A percentile compares a stretch with the other conserved stretches of the same genome.
Conservation (phyloP, 352 stramenopile species). For the Phytophthora fragariae region DNA sequence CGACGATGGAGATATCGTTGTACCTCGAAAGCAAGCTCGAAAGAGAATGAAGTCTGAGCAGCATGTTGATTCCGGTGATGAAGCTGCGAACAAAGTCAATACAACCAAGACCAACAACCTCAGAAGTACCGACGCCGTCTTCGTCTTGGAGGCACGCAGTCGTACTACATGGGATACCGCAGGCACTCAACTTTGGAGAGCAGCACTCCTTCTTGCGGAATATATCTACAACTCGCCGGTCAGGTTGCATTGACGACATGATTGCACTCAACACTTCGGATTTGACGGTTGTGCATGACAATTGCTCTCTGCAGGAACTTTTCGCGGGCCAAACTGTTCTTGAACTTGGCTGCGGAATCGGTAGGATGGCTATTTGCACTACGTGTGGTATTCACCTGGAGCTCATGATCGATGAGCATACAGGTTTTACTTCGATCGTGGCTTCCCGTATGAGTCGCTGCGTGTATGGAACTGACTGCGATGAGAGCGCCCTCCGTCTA, state of each 20-base stretch:
- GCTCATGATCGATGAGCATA: background rate
- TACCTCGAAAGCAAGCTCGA: slow-evolving; percentile 29
- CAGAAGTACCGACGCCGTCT: slow-evolving; percentile 14
- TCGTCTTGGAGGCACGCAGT: slow-evolving; percentile 32
- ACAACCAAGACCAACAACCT: background rate
- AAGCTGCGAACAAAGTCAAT: background rate
- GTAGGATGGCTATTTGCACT: slow-evolving; percentile 18
- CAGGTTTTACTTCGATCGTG: slow-evolving; percentile 58
- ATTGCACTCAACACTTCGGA: background rate
- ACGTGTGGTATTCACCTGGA: background rate
- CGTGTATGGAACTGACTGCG: slow-evolving; percentile 60
- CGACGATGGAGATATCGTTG: slow-evolving; percentile 36
- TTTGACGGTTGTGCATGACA: slow-evolving; percentile 2
- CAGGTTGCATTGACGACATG: background rate
- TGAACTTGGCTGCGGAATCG: slow-evolving; percentile 66
- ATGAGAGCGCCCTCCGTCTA: slow-evolving; percentile 46
- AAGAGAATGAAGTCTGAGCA: slow-evolving; percentile 12
- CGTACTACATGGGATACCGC: slow-evolving; percentile 42
- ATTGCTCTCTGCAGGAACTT: slow-evolving; percentile 24
- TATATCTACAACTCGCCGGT: slow-evolving; percentile 48
- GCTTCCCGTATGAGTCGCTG: slow-evolving; percentile 40
- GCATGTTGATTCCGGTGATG: background rate
- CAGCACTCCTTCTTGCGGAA: slow-evolving; percentile 64
- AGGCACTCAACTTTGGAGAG: slow-evolving; percentile 61
- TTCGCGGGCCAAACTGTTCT: slow-evolving; percentile 48